Base-by-base conservation (phyloP, 192 early-diverging fungal genomes). In the Coemansia sp. region DNA sequence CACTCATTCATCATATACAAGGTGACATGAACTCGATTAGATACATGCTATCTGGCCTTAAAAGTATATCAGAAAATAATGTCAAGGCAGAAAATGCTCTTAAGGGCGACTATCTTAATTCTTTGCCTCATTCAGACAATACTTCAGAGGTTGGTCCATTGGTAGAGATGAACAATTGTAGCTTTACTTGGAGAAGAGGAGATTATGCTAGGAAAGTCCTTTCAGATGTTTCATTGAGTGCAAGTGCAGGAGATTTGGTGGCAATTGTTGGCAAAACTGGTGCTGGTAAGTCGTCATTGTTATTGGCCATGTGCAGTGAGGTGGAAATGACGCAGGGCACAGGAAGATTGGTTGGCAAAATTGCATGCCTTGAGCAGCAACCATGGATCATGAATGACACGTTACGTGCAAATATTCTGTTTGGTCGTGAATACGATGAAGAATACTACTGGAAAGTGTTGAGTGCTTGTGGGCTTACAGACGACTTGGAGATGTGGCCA, bases 371-470 rank as follows among this genome's bases (percentile, higher is more conserved):
- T 24, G 71, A 70, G 64, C 81, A 83, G 51, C 43, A 41, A 13
- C 67, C 67, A 15, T 76, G 68, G 68, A 78, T 83, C 22, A 75
- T 78, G 70, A 78, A 83, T 64, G 73, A 71, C 38, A 90, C 92
- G 0, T 75, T 95, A n/a, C 86, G 88, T 27, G 89, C 90, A 11
- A 96, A 96, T 70, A 90, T 96, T 81, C 46, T 94, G 24, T 94
- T 96, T 82, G 93, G 94, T 0, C 86, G 84, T 9, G 62, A 73
- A 1, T 89, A 82, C 44, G 87, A 96, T 51, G 67, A 70, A n/a
- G 63, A 71, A 49, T 78, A 70, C 15, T 94, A 91, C 83, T 73
- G 86, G 61, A 84, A 87, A 31, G 85, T 89, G 41, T 62, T 94
- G 2, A 77, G 87, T 6, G 87, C 89, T 1, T 89, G 88, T 68